Evolutionary conservation across 805 yeast genomes (phyloP).

Genomic region (Kluyveromyces wickerhamii): DNA sequence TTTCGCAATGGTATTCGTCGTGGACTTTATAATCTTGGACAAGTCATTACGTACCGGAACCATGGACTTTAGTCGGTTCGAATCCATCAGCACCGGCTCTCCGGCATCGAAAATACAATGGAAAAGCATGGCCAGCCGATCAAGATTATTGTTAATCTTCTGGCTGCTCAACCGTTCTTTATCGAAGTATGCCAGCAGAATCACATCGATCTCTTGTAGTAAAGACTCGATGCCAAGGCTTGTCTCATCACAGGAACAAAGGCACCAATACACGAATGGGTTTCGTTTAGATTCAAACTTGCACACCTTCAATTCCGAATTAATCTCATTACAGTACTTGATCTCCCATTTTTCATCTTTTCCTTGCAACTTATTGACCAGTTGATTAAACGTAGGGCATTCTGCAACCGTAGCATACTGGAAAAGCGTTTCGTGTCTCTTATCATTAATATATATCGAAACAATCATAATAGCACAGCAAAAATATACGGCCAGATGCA

Average conservation of each 20-base stretch:
- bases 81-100: slow-evolving; percentile 62
- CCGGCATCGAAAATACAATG: slow-evolving; percentile 77
- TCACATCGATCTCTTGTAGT: slow-evolving; percentile 33
- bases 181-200: slow-evolving; percentile 52
- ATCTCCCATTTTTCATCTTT: slow-evolving; percentile 14
- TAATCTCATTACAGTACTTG: slow-evolving; percentile 1
- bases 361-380: slow-evolving; percentile 20
- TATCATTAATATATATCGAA: slow-evolving; percentile 1
- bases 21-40: slow-evolving; percentile 29
- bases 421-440: slow-evolving; percentile 10
- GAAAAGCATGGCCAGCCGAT: slow-evolving; percentile 59
- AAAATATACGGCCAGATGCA: too few species aligned
- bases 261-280: slow-evolving; percentile 22
- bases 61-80: slow-evolving; percentile 54
- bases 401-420: slow-evolving; percentile 23
- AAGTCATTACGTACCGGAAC: slow-evolving; percentile 45
- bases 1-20: slow-evolving; percentile 25
- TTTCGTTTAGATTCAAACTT: slow-evolving; percentile 18
- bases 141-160: slow-evolving; percentile 61
- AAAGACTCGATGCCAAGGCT: slow-evolving; percentile 1
- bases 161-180: slow-evolving; percentile 42
- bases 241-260: slow-evolving; percentile 10
- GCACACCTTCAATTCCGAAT: slow-evolving; percentile 13
- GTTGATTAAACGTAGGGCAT: slow-evolving; percentile 22
- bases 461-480: too few species aligned